Evolutionary conservation across 2,329 filamentous ascomycete species (phyloP), one percentile per base, ranked within the genome.

Genomic region (Cladophialophora bantiana): DNA sequence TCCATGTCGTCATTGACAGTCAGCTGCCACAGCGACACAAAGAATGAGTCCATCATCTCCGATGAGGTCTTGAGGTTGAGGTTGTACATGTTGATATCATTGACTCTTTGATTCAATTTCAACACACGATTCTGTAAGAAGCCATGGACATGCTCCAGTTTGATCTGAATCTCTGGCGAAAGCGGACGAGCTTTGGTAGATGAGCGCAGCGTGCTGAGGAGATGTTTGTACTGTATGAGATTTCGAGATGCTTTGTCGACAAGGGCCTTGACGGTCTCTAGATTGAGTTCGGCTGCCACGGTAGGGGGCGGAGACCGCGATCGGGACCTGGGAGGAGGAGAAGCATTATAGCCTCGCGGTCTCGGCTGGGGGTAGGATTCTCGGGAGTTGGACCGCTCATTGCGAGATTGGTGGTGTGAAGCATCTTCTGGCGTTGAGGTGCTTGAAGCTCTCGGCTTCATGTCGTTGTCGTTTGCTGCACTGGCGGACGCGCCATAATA

Each of bases 91-190:
- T 34, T 59, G 40, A 50, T 15, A 2, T 40, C 57, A 26, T 18
- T 34, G 57, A 59, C 31, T 15, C 40, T 40, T 20, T 50, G 45
- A 7, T 50, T 50, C n/a, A 59, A 32, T 18, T 50, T 35, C 40
- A 59, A 6, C 31, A 35, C 57, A 7, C 57, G 40, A 18, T 15
- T 50, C n/a, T 31, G 32, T 2, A 59, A 32, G 40, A 32, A 50
- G 26, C 20, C 18, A 15, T 50, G 38, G 1, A 59, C 31, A 45
- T 59, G 57, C 18, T 35, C 26, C 6, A 59, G 57, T 34, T 59
- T 59, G 13, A 50, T 18, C 10, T 59, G 38, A 12, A 50, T 59
- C 1, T 50, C 40, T 34, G 34, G 12, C 38, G n/a, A 48, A 13
- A 59, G 57, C 31, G 15, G 42, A 13, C 13, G 57, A 12, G 18